Evolutionary conservation across 2,329 filamentous ascomycete genomes (phyloP).

Genomic region (Hortaea werneckii): DNA sequence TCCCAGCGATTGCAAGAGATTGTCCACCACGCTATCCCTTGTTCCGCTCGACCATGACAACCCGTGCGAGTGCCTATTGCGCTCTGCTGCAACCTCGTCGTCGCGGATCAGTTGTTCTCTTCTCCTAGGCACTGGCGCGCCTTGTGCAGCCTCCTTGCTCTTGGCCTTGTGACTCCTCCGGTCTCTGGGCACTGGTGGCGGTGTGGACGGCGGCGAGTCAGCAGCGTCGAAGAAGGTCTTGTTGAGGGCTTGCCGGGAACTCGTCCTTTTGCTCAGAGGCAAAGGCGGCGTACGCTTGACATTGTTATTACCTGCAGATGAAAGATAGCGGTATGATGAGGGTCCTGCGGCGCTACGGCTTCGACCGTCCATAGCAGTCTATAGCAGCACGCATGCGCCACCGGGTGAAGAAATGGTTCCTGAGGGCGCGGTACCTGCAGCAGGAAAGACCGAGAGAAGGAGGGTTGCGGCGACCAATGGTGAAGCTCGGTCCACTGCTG

Average conservation of each 20-base stretch:
- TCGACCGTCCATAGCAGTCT: conserved; percentile 1
- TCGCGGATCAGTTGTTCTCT: conserved; percentile 3
- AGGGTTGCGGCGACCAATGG: not conserved
- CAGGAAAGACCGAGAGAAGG: not conserved
- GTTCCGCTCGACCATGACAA: conserved; percentile 70
- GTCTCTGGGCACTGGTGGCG: not conserved
- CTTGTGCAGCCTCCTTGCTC: conserved; percentile 10
- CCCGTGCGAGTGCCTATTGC: conserved; percentile 59
- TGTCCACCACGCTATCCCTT: conserved; percentile 85
- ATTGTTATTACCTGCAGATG: not conserved
- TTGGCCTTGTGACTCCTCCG: conserved; percentile 2
- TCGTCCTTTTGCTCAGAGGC: conserved; percentile 4
- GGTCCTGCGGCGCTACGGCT: conserved; percentile 1
- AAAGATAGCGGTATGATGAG: not conserved
- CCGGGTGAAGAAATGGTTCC: not conserved
- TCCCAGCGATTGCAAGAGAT: conserved; percentile 89
- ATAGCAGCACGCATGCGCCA: not conserved
- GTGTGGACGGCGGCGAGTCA: conserved; percentile 5
- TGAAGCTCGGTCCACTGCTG: too few species aligned
- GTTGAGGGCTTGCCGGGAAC: conserved; percentile 6
- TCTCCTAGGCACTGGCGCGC: not conserved
- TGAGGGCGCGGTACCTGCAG: not conserved
- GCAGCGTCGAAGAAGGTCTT: conserved; percentile 3
- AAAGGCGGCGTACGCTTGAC: conserved; percentile 1
- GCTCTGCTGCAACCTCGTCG: not conserved